Base-by-base conservation (phyloP, 192 early-diverging fungal species). In the Pilaira anomala region DNA sequence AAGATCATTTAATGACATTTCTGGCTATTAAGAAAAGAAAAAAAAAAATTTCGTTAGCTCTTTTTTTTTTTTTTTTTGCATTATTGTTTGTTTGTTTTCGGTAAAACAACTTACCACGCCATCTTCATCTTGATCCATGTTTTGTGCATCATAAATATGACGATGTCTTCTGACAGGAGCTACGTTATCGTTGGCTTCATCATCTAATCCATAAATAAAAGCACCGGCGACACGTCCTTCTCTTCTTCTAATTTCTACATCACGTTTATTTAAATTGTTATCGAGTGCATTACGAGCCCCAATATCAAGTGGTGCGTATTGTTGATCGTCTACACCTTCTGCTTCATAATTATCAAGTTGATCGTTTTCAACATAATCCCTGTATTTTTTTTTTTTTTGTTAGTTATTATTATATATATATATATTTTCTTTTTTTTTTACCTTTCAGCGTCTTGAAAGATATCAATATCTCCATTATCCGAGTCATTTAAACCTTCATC, bases 201-300 rank as follows among this genome's bases (percentile, higher is more conserved):
- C 75, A 46, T 81, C 83, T 60, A 83, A 78, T 75, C 90, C 94
- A 73, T 97, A 91, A 80, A 94, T 74, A 69, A 92, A 94, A 7
- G 92, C 94, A 48, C 86, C 86, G 5, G 95, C 89, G 19, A 94
- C 84, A n/a, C 89, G 82, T n/a, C 91, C 96, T 36, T 83, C 81
- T 16, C 82, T 61, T 50, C 83, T 68, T 19, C 83, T 80, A 57
- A 82, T 74, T 49, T 87, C 90, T 19, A 77, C 77, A 67, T 98
- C 96, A 22, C 96, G 83, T 62, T 91, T 71, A 39, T 85, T 76
- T 79, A 98, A 78, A 51, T 83, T 80, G 11, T 83, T 85, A 69
- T 97, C 95, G 41, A 91, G 87, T 18, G 82, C 77, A 16, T 84
- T 83, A 13, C 96, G 84, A 24, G 80, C 72, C 13, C 80, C 80